Evolutionary conservation across 2,329 filamentous ascomycete genomes (phyloP), one percentile per base, ranked within the genome.

Genomic region (Ceratocystis alfenasii): DNA sequence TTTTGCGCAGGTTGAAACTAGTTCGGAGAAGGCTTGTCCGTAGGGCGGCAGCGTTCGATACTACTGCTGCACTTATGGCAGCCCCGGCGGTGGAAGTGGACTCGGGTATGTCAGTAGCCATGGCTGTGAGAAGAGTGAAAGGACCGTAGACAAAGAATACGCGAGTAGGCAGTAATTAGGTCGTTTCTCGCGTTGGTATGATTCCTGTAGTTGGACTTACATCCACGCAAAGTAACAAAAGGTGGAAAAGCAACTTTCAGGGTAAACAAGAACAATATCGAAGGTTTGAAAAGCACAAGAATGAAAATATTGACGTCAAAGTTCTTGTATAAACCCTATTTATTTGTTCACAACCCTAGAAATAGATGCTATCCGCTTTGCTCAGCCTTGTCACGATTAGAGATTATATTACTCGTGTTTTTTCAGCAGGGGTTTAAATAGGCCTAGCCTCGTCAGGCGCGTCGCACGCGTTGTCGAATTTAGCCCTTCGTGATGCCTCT

Each of bases 401-500:
- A 20, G 1, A 5, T 8, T 1, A 17, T 8, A 65, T 62, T 62
- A 30, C 10, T 4, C 3, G 12, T 41, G 64, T 33, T 50, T 1
- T 45, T 15, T 12, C 2, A 6, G 28, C 64, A 65, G 44, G 64
- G 64, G 22, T 53, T 25, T 65, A 60, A 65, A 53, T 46, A 20
- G 45, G 3, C 15, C 5, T 25, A 65, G 64, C 64, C 64, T 65
- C 25, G 64, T n/a, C 3, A 22, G 17, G 46, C 64, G 64, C 36
- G 64, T n/a, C 50, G 57, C 12, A 65, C 64, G 64, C 64, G 64
- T 61, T n/a, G 8, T 50, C 8, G 7, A 48, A 33, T 30, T 63
- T 12, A 20, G 8, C 44, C 41, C 25, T 41, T 50, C 30, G 25
- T 5, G 61, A 59, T 33, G 61, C 44, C 50, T 48, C 61, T 12